Conservation (phyloP, 306 rosid species). For the Vigna hirtella region DNA sequence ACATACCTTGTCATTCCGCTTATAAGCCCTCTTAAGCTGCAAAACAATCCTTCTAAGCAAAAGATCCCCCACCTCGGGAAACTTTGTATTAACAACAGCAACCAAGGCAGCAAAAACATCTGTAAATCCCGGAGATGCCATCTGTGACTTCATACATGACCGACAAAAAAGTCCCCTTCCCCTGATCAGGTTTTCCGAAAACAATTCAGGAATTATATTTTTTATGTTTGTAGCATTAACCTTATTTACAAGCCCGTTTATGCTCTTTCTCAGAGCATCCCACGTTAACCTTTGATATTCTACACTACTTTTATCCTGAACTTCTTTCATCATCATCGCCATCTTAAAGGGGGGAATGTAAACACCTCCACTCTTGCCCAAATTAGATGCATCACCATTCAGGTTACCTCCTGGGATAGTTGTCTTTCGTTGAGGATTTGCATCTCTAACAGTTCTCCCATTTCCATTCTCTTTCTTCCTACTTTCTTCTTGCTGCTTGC, state of each 20-base stretch:
- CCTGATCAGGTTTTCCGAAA: constrained; percentile 80
- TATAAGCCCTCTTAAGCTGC: constrained; percentile 93
- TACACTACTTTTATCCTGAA: constrained; percentile 80
- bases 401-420: constrained; percentile 44
- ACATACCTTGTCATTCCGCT: constrained; percentile 89
- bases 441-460: constrained; percentile 46
- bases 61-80: constrained; percentile 93
- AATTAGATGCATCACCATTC: constrained; percentile 56
- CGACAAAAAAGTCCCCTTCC: constrained; percentile 96
- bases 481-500: constrained; percentile 42
- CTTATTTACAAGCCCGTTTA: constrained; percentile 93
- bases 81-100: constrained; percentile 92
- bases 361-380: constrained; percentile 94
- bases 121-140: constrained; percentile 95
- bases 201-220: constrained; percentile 83
- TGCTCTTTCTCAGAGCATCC: constrained; percentile 96
- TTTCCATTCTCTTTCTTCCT: constrained; percentile 53
- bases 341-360: constrained; percentile 93
- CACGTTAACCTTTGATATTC: constrained; percentile 94
- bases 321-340: constrained; percentile 95
- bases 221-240: constrained; percentile 90
- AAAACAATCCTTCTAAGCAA: constrained; percentile 85
- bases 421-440: constrained; percentile 48
- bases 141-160: constrained; percentile 95
- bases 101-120: constrained; percentile 91